Base-by-base conservation (phyloP, 129 eudicot species). In the Centrapalus pauciflorus region DNA sequence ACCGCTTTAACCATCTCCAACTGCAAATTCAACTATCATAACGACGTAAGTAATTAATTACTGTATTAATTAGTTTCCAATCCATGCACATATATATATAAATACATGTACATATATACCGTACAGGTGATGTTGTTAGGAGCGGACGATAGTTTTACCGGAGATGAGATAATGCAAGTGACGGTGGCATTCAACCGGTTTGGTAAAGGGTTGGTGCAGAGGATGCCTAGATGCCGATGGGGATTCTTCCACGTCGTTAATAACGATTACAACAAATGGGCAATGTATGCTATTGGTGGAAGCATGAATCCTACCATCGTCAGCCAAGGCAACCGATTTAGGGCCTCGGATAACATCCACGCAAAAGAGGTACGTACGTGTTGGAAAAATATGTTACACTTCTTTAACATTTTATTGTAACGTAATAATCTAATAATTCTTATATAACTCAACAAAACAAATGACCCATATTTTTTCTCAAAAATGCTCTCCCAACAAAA, bases 281-380 rank as follows among this genome's bases (percentile, higher is more conserved):
- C 80, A 28, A 80, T 81, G 81, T 91, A 91, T 25, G 97, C 97
- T 45, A 91, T 91, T 19, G 97, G 95, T 1, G 97, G 97, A 17
- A 87, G 90, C 68, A 56, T 76, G 49, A 72, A 83, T 55, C 97
- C 96, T 14, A 85, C 90, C 69, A 91, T 91, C 69, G 72, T 91
- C 33, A 87, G 97, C 86, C 96, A 91, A 71, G 97, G 97, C 14
- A 91, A 87, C 79, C 76, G 97, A 2, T 91, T 91, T 78, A 79
- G 80, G 69, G 96, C 90, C 28, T 58, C 89, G 0, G 73, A 80
- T 11, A 68, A 85, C 55, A 61, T 49, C 35, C 55, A 33, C 38
- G 74, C 90, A n/a, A 91, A 84, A 69, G 87, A 87, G 90, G 97
- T 89, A 74, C 16, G 14, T 35, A 12, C 4, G 10, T 61, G 9